phyloP scores from a whole-genome alignment of 108 stramenopile genomes.

The Aurantiochytrium sp. region DNA sequence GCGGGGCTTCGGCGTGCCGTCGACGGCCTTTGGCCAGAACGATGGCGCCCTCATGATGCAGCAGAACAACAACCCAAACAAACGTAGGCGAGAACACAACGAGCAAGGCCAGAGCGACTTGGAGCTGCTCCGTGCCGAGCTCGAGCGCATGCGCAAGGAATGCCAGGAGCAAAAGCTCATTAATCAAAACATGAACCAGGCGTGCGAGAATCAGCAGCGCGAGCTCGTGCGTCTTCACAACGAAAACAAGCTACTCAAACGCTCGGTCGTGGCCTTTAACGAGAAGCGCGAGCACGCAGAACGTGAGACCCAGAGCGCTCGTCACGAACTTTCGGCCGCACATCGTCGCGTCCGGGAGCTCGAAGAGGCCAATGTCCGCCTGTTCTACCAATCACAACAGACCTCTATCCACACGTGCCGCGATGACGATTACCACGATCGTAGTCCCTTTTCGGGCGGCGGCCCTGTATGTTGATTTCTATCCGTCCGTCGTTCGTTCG shows the following conservation, averaged over 20 bases:
- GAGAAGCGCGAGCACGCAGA: background rate
- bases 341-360: background rate
- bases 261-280: background rate
- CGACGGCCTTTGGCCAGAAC: background rate
- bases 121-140: background rate
- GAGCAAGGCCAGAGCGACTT: background rate
- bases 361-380: background rate
- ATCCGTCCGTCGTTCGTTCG: background rate
- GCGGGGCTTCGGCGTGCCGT: background rate
- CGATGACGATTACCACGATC: background rate
- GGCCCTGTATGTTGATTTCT: background rate
- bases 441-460: background rate
- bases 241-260: background rate
- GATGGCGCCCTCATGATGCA: background rate
- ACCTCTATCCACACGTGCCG: background rate
- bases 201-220: constrained; percentile 2
- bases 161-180: background rate
- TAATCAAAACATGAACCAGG: background rate
- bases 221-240: background rate
- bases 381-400: background rate
- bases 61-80: background rate
- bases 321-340: background rate
- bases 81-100: background rate
- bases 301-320: background rate
- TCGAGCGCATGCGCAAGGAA: background rate